phyloP scores from a whole-genome alignment of 129 eudicot species.

The Saposhnikovia divaricata region DNA sequence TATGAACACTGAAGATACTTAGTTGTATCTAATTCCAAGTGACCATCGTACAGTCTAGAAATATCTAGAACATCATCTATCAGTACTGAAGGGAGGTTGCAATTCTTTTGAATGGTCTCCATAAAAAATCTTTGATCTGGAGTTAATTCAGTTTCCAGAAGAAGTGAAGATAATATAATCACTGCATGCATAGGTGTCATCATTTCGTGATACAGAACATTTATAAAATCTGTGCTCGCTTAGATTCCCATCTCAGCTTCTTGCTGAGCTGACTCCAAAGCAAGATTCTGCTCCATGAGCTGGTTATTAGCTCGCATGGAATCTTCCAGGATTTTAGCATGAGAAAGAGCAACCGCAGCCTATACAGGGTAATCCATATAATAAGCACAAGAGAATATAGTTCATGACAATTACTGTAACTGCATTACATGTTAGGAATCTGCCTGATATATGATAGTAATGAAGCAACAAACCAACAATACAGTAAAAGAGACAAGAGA shows the following conservation, averaged over 20 bases:
- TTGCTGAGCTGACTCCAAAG: slow-evolving; percentile 41
- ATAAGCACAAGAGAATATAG: slow-evolving; percentile 1
- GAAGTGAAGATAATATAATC: slow-evolving; percentile 40
- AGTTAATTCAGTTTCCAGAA: slow-evolving; percentile 42
- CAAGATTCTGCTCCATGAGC: slow-evolving; percentile 50
- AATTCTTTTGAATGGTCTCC: slow-evolving; percentile 48
- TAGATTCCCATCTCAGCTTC: slow-evolving; percentile 55
- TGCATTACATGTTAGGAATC: too few species aligned
- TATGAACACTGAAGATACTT: slow-evolving; percentile 36
- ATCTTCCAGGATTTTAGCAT: slow-evolving; percentile 54
- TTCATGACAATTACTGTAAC: background rate
- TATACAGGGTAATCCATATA: slow-evolving; percentile 9
- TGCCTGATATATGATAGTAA: too few species aligned
- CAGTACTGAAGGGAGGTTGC: slow-evolving; percentile 45
- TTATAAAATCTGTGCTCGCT: slow-evolving; percentile 41
- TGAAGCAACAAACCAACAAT: too few species aligned
- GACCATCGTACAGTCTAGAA: slow-evolving; percentile 55
- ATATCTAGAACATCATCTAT: slow-evolving; percentile 52
- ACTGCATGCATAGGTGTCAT: slow-evolving; percentile 59
- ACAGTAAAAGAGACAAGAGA: too few species aligned
- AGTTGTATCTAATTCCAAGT: slow-evolving; percentile 32
- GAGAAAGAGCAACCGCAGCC: slow-evolving; percentile 73
- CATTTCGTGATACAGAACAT: slow-evolving; percentile 54
- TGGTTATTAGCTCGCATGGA: slow-evolving; percentile 50
- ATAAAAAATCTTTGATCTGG: slow-evolving; percentile 59